Evolutionary conservation across 345 rosid genomes (phyloP), one percentile per base, ranked within the genome.

Genomic region (Schrenkiella parvula): DNA sequence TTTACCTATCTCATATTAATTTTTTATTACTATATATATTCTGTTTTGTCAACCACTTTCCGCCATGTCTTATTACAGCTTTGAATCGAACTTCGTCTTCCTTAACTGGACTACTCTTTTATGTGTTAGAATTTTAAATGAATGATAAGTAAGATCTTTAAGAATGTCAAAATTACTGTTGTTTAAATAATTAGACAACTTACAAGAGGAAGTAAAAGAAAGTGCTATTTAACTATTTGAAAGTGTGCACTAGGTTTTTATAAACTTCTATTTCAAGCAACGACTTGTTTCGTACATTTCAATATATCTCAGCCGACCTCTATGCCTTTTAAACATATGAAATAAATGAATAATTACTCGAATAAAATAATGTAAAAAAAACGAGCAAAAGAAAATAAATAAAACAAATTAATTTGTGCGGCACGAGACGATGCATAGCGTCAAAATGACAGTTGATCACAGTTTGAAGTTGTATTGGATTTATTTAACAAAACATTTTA

Each of bases 381-480:
- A 31, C 12, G 37, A 55, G 5, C n/a, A 35, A 42, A 46, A 13
- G 0, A 39, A 21, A 61, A 28, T 7, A 38, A 28, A 15, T 0
- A 60, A 32, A 52, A 0, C 5, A 29, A 56, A 68, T 1, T 4
- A 26, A 31, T 18, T 50, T 65, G 59, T 35, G 52, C 5, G 10
- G 41, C 68, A 67, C 56, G 78, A 67, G 73, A 60, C 56, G 63
- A 63, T 31, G 73, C 74, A 51, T 59, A 60, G 44, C 23, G 63
- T 75, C 68, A 51, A 68, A 68, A 34, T 25, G 79, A 68, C 74
- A 68, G 74, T 61, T 75, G 73, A 34, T 57, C 61, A 48, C 61
- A 48, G 72, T 66, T 57, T 74, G 60, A 66, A 74, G 58, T 2
- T 73, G 71, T 55, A 11, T 58, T 26, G 32, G 60, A 53, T 48